These are phyloP conservation scores for Tolypocladium amazonense DNA, from an alignment of 2,329 filamentous ascomycete genomes.

Conservation along the genomic window DNA sequence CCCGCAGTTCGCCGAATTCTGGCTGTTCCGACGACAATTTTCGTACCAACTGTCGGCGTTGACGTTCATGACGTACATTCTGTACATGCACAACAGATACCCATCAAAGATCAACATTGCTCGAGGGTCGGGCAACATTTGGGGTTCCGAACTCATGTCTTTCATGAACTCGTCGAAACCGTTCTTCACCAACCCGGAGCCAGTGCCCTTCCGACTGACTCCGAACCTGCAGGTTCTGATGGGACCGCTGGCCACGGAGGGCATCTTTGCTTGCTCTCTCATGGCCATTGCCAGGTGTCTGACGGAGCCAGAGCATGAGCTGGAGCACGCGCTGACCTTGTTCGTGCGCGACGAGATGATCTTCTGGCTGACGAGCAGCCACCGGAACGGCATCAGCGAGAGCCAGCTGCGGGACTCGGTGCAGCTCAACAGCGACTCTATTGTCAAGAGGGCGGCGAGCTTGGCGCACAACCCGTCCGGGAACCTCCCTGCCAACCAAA, in stretches of 20 bases:
- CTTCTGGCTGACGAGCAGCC: conserved; percentile 81
- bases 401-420: conserved; percentile 69
- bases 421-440: conserved; percentile 76
- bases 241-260: conserved; percentile 91
- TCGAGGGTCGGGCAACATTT: conserved; percentile 79
- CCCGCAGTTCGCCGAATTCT: conserved; percentile 86
- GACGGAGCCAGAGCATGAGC: conserved; percentile 76
- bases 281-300: conserved; percentile 95
- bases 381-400: conserved; percentile 47
- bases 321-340: conserved; percentile 89
- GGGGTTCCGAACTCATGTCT: conserved; percentile 90
- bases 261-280: conserved; percentile 87
- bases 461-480: conserved; percentile 69
- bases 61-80: conserved; percentile 97
- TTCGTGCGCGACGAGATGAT: conserved; percentile 98
- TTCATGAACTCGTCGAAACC: conserved; percentile 77
- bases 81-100: conserved; percentile 94
- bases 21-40: conserved; percentile 96
- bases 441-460: conserved; percentile 82
- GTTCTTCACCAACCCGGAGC: conserved; percentile 88
- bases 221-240: conserved; percentile 94
- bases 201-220: conserved; percentile 92
- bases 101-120: conserved; percentile 93
- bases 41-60: conserved; percentile 90
- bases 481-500: conserved; percentile 90